Evolutionary conservation across 2,329 filamentous ascomycete genomes (phyloP), one percentile per base, ranked within the genome.

Genomic region (Juglanconis oblonga): DNA sequence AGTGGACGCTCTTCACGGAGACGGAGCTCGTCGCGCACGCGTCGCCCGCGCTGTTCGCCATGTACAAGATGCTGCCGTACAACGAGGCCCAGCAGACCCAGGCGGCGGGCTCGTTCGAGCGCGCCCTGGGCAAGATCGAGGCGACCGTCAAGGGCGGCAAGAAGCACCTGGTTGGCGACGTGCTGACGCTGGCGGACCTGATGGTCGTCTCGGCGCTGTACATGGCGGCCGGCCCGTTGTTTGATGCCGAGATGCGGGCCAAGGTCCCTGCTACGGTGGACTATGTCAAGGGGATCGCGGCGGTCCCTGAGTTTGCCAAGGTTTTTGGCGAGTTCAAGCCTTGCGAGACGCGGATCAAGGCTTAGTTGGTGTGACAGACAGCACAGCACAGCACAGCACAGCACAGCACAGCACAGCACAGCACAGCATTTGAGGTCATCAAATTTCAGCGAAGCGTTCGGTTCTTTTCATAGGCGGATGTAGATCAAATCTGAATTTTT

Each of bases 1-100:
- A 80, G 66, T 84, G 79, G 80, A 67, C 75, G n/a, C 69, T 65
- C 57, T 78, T 77, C 64, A 67, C 75, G 13, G 74, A 79, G 60
- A 67, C 64, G 51, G 76, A 78, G 67, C 53, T 77, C 13, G 45
- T 56, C 31, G 29, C 55, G 38, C 67, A 69, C 62, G 5, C 66
- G 7, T 35, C 66, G 4, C 66, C 67, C 5, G 48, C 64, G 1
- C 42, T 67, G n/a, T 13, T 67, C 42, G 72, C 73, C 3, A 3
- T 72, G n/a, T 47, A 66, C 52, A 73, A 74, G 65, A 3, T 71
- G 7, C 38, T 60, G 5, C 66, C 70, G 1, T 68, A 57, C 54
- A 69, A 74, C 51, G 64, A 70, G 64, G 57, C 56, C 3, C 44
- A 56, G 17, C 72, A 71, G 62, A 52, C 68, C 24, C 11, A 33